Evolutionary conservation across 495 filamentous ascomycete genomes (phyloP).

Genomic region (Talaromyces adpressus): DNA sequence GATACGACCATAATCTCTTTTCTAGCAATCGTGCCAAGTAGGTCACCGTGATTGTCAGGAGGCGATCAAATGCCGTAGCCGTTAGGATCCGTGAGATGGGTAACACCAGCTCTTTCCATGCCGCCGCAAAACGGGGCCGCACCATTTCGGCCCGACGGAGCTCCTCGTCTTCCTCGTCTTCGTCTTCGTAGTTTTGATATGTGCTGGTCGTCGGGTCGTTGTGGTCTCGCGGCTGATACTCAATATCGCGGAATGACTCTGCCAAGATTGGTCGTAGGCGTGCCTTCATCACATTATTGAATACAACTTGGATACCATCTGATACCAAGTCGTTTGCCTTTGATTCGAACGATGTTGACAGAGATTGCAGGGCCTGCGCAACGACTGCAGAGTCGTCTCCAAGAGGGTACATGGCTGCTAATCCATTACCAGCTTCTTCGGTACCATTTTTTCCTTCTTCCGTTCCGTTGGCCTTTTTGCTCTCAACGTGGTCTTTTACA

Average conservation of each 20-base stretch:
- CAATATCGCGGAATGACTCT: constrained; percentile 85
- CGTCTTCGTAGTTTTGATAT: constrained; percentile 25
- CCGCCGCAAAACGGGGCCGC: constrained; percentile 64
- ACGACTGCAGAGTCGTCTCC: constrained; percentile 64
- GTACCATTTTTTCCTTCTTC: constrained; percentile 8
- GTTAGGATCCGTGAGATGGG: constrained; percentile 86
- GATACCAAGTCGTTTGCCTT: constrained; percentile 76
- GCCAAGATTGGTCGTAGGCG: constrained; percentile 77
- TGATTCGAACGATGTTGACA: constrained; percentile 62
- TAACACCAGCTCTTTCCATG: constrained; percentile 77
- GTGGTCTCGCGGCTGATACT: constrained; percentile 56
- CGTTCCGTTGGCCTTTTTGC: constrained; percentile 21
- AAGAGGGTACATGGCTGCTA: constrained; percentile 70
- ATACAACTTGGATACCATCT: constrained; percentile 76
- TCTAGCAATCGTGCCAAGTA: constrained; percentile 75
- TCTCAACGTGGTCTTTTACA: constrained; percentile 55
- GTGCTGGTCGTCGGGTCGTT: constrained; percentile 26
- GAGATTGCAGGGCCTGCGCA: constrained; percentile 53
- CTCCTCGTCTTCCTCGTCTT: constrained; percentile 34
- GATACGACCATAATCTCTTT: constrained; percentile 83
- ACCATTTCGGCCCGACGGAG: constrained; percentile 45
- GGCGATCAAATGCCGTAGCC: constrained; percentile 55
- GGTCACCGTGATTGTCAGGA: constrained; percentile 63
- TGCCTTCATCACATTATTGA: constrained; percentile 80
- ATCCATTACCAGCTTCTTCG: constrained; percentile 19